These are phyloP conservation scores for Lichtheimia hyalospora DNA, from an alignment of 371 early-diverging fungal species.

Conservation along the genomic window DNA sequence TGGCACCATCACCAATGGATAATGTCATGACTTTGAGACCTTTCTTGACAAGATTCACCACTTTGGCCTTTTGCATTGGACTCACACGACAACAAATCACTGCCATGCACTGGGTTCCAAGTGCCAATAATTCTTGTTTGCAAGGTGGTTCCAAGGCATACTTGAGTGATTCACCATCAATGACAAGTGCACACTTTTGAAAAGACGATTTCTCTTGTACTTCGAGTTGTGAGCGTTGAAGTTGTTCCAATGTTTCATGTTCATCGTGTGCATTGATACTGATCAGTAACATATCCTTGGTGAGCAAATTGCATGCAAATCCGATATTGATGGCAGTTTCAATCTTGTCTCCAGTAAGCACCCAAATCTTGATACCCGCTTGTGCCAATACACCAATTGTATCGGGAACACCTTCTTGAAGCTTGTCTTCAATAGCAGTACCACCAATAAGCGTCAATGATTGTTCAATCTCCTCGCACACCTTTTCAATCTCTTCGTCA, in stretches of 20 bases:
- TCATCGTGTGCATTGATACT: constrained; percentile 67
- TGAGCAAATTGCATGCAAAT: constrained; percentile 80
- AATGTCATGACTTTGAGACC: constrained; percentile 74
- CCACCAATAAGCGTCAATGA: constrained; percentile 75
- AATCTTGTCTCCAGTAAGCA: constrained; percentile 99
- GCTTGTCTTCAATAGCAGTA: constrained; percentile 90
- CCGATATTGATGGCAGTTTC: constrained; percentile 99
- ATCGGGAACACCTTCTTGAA: constrained; percentile 95
- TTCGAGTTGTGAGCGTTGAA: constrained; percentile 34
- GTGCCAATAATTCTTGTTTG: constrained; percentile 62
- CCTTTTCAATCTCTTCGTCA: constrained; percentile 76
- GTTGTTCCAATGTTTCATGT: constrained; percentile 63
- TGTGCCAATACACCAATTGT: constrained; percentile 84
- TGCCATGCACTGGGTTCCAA: constrained; percentile 71
- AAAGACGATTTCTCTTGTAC: constrained; percentile 28
- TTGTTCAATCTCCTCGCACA: constrained; percentile 82
- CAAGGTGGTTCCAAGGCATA: constrained; percentile 68
- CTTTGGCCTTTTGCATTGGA: constrained; percentile 89
- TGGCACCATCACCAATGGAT: constrained; percentile 92
- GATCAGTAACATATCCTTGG: constrained; percentile 65
- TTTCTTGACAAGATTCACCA: constrained; percentile 61
- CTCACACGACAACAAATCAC: constrained; percentile 89
- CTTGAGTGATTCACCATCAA: constrained; percentile 90
- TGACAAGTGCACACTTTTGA: constrained; percentile 72
- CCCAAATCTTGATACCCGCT: constrained; percentile 96